Conservation (phyloP, 306 rosid species). For the Cotoneaster glaucophyllus region DNA sequence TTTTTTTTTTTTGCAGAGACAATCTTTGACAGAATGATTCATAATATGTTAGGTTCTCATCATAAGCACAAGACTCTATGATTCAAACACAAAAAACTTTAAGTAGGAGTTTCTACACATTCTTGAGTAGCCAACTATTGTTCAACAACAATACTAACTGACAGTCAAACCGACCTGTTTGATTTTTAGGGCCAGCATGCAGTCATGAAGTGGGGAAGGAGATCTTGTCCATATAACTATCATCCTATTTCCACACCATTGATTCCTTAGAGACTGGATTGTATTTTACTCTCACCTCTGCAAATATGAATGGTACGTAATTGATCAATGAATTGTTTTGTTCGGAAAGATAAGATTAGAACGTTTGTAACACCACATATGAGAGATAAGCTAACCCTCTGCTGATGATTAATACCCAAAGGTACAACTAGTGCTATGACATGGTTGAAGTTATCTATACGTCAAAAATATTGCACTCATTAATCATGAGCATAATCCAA, state of each 20-base stretch:
- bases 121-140: too few species aligned
- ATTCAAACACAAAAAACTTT: too few species aligned
- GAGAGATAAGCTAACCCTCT: neutral
- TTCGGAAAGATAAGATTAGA: neutral
- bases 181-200: neutral
- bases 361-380: neutral
- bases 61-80: too few species aligned
- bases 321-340: neutral
- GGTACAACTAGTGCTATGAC: neutral
- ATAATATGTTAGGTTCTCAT: too few species aligned
- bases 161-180: neutral
- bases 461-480: neutral
- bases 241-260: neutral
- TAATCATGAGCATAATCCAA: neutral
- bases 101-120: accelerated
- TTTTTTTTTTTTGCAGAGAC: too few species aligned
- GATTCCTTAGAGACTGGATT: neutral
- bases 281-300: neutral
- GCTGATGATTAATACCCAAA: neutral
- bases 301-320: neutral
- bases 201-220: neutral
- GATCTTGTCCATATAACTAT: neutral
- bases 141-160: neutral
- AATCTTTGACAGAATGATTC: too few species aligned
- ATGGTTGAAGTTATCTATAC: neutral